Percentiles rank a stretch among this genome's conserved stretches.
Evolutionary conservation across 129 eudicot genomes (phyloP).

Genomic region (Escallonia rubra): DNA sequence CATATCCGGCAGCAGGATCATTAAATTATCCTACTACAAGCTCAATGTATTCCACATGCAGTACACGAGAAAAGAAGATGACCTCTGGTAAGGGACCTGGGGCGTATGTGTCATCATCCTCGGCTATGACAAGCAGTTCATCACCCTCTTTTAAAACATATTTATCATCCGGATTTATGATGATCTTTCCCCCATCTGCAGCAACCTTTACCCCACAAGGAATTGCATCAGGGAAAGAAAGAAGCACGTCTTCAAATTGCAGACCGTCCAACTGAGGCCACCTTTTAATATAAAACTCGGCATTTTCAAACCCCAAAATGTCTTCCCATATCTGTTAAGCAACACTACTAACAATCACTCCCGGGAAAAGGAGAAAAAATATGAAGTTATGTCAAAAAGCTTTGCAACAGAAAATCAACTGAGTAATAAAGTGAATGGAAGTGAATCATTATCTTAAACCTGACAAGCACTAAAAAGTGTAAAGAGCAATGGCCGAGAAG

Average conservation of each 20-base stretch:
- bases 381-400: background rate
- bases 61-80: slow-evolving; percentile 12
- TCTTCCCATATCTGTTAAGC: slow-evolving; percentile 92
- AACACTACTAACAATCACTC: background rate
- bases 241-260: slow-evolving; percentile 60
- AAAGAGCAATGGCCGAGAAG: too few species aligned
- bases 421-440: too few species aligned
- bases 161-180: slow-evolving; percentile 75
- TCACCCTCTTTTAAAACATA: slow-evolving; percentile 83
- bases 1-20: background rate
- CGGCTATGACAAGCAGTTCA: slow-evolving; percentile 95
- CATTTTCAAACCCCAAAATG: slow-evolving; percentile 96
- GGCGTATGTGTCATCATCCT: slow-evolving; percentile 98
- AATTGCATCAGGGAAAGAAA: slow-evolving; percentile 93
- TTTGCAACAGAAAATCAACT: too few species aligned
- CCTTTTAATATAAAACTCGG: slow-evolving; percentile 92
- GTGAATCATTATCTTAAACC: too few species aligned
- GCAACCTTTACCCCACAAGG: slow-evolving; percentile 92
- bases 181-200: slow-evolving; percentile 83
- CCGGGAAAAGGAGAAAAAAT: slow-evolving; percentile 5
- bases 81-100: slow-evolving; percentile 89
- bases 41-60: too few species aligned
- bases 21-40: background rate
- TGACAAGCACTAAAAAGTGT: too few species aligned
- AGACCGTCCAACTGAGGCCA: slow-evolving; percentile 89